Conservation (phyloP, 1,139 yeast genomes). For the Geotrichum aggregatum region DNA sequence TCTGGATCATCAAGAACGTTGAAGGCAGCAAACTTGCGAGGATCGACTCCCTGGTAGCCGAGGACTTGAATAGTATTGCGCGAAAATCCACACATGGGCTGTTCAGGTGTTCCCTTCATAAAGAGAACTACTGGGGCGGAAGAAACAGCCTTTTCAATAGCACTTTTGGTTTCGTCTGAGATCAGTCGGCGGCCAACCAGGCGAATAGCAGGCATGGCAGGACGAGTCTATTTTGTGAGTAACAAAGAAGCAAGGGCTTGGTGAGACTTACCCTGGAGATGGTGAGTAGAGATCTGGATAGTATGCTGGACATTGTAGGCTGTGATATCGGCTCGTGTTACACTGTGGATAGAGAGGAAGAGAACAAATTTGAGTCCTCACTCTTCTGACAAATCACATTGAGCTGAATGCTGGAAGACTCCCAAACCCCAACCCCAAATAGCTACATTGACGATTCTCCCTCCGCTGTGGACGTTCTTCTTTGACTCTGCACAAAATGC, state of each 20-base stretch:
- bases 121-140: slow-evolving; percentile 93
- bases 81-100: slow-evolving; percentile 97
- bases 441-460: not conserved
- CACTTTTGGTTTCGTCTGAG: slow-evolving; percentile 73
- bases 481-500: not conserved
- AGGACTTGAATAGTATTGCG: slow-evolving; percentile 88
- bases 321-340: too few species aligned
- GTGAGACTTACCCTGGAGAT: slow-evolving; percentile 2
- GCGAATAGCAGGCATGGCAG: slow-evolving; percentile 10
- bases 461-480: not conserved
- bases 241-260: not conserved
- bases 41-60: slow-evolving; percentile 97
- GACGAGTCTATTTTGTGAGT: slow-evolving; percentile 5
- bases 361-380: too few species aligned
- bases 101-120: slow-evolving; percentile 76
- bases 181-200: slow-evolving; percentile 46
- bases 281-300: slow-evolving; percentile 9
- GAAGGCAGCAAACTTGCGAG: slow-evolving; percentile 91
- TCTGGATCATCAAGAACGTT: slow-evolving; percentile 94
- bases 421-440: slow-evolving; percentile 7
- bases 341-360: not conserved
- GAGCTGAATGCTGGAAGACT: not conserved
- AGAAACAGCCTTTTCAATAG: slow-evolving; percentile 58
- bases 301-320: slow-evolving; percentile 1
- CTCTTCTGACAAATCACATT: slow-evolving; percentile 6